phyloP scores from a whole-genome alignment of 2,329 filamentous ascomycete species.

The Emmonsia crescens region DNA sequence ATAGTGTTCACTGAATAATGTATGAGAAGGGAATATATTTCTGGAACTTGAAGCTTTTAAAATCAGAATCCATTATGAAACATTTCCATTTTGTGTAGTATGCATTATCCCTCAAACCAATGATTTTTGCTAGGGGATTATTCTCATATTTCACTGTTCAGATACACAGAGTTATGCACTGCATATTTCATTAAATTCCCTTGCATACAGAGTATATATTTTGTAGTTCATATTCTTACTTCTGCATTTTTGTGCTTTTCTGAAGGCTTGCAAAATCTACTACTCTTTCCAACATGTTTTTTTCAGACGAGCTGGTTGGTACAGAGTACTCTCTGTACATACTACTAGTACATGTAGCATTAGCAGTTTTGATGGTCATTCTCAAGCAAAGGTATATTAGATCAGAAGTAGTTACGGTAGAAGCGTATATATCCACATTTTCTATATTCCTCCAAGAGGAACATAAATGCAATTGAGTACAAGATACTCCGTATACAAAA shows the following conservation, averaged over 20 bases:
- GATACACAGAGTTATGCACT: background rate
- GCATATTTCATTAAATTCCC: background rate
- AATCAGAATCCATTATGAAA: too few species aligned
- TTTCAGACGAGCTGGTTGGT: background rate
- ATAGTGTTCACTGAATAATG: too few species aligned
- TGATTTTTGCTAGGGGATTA: too few species aligned
- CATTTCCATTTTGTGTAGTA: too few species aligned
- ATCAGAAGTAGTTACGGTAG: too few species aligned
- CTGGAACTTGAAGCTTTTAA: too few species aligned
- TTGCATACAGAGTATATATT: background rate
- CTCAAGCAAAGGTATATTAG: background rate
- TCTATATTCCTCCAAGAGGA: background rate
- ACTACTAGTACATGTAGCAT: background rate
- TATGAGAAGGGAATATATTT: too few species aligned
- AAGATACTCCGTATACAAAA: background rate
- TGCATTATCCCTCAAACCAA: too few species aligned
- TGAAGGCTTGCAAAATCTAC: background rate
- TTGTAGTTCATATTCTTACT: too few species aligned
- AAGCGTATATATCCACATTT: background rate
- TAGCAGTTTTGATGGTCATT: background rate
- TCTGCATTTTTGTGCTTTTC: background rate
- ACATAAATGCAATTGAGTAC: background rate
- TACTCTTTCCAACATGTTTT: background rate
- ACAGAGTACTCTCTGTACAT: background rate
- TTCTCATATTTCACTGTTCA: background rate